Evolutionary conservation across 2,329 filamentous ascomycete species (phyloP), one percentile per base, ranked within the genome.

Genomic region (Pezicula radicicola): DNA sequence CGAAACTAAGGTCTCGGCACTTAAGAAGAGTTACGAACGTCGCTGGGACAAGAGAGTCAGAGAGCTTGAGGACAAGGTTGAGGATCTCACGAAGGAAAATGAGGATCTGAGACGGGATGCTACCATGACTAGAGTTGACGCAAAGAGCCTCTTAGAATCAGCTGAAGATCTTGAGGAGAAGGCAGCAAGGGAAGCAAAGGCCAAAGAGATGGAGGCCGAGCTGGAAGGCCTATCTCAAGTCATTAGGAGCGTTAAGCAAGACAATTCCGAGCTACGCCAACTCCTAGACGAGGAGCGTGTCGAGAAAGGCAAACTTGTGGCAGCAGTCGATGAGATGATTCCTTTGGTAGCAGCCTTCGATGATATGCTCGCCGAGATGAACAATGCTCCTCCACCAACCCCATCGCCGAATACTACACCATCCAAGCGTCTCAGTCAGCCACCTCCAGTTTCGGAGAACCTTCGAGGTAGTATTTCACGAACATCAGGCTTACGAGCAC

Each of bases 1-100:
- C 68, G 93, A 97, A 74, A 90, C 87, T 56, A 99, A 99, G 75
- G 93, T 97, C 42, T 83, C 89, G 1, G 93, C 92, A 4, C 78
- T 99, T 58, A 97, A 87, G 73, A 86, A 87, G 72, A 86, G 81
- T 56, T 88, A 97, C 72, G 91, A 97, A 69, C 81, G 82, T 44
- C 85, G 93, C 50, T 94, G 91, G 82, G 91, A 96, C 71, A 95
- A 95, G 77, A 89, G 88, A 65, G 83, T 93, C 51, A 83, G 82
- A 49, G 89, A 93, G 62, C 81, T 96, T 3, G 89, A 96, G 70
- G 68, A 70, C 16, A 84, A 84, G 55, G 77, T 96, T 41, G 84
- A 84, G 43, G 81, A 87, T 41, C 78, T 93, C 10, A 73, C 74
- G 48, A 80, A 83, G 47, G 89, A 95, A 63, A 91, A 94, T 60